Conservation (phyloP, 2,329 filamentous ascomycete genomes). For the Bipolaris cookei region DNA sequence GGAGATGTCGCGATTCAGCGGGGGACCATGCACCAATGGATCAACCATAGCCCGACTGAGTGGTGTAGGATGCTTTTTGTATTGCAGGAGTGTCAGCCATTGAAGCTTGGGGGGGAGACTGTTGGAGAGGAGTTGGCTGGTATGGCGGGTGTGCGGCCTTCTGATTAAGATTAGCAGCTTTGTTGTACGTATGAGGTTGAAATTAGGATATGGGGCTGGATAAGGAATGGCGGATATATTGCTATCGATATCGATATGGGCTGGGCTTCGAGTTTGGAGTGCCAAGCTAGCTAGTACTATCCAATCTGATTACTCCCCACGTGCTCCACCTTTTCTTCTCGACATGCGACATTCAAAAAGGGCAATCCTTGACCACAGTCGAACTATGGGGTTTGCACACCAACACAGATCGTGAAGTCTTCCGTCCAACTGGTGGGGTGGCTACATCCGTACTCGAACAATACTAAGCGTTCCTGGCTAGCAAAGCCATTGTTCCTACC, state of each 20-base stretch:
- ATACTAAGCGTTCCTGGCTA: conserved; percentile 33
- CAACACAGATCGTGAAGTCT: conserved; percentile 9
- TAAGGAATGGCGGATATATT: not conserved
- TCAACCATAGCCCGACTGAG: conserved; percentile 43
- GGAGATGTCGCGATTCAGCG: conserved; percentile 50
- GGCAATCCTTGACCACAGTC: conserved; percentile 4
- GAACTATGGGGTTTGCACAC: not conserved
- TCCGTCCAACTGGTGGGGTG: no score
- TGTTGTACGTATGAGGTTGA: not conserved
- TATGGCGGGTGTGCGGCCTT: conserved; percentile 47
- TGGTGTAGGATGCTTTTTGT: conserved; percentile 50
- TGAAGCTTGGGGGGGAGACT: conserved; percentile 39
- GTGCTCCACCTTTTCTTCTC: conserved; percentile 17
- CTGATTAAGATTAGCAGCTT: conserved; percentile 29
- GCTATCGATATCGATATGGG: conserved; percentile 1
- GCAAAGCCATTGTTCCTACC: conserved; percentile 33
- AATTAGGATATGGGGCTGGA: not conserved
- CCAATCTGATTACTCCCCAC: conserved; percentile 20
- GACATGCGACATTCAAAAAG: conserved; percentile 5
- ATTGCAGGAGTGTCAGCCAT: conserved; percentile 45
- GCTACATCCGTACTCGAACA: conserved; percentile 30
- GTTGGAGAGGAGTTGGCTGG: conserved; percentile 45
- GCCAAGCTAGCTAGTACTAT: conserved; percentile 29
- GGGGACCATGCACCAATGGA: conserved; percentile 51
- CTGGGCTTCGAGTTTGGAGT: conserved; percentile 6